phyloP scores from a whole-genome alignment of 2,329 filamentous ascomycete genomes.

The Phyllosticta citriasiana region DNA sequence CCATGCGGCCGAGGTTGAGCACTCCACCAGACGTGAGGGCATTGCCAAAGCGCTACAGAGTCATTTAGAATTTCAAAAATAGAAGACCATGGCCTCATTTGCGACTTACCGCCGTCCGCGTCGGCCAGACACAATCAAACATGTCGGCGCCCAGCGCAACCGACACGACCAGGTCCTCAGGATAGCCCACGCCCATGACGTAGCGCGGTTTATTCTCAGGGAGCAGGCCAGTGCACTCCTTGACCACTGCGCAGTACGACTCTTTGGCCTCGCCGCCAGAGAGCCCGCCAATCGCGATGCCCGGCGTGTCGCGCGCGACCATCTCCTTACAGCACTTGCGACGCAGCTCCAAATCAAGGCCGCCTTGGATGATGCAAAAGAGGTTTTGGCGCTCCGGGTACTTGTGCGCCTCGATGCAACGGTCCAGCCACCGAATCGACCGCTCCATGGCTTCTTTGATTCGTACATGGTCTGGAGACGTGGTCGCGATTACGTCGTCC shows the following conservation, averaged over 20 bases:
- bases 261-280: conserved; percentile 91
- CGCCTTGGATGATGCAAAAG: conserved; percentile 98
- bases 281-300: conserved; percentile 90
- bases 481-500: conserved; percentile 94
- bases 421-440: conserved; percentile 89
- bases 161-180: conserved; percentile 88
- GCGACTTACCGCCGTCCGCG: conserved; percentile 63
- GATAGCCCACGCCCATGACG: conserved; percentile 96
- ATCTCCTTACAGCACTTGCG: conserved; percentile 76
- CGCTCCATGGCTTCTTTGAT: conserved; percentile 95
- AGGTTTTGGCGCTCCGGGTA: conserved; percentile 79
- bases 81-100: not conserved
- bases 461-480: conserved; percentile 74
- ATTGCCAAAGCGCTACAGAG: conserved; percentile 68
- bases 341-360: conserved; percentile 78
- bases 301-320: conserved; percentile 82
- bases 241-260: conserved; percentile 85
- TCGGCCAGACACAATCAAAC: conserved; percentile 99
- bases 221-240: conserved; percentile 72
- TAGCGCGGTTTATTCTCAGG: conserved; percentile 93
- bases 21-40: conserved; percentile 73
- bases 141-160: conserved; percentile 93
- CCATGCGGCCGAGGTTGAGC: conserved; percentile 72
- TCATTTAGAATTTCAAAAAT: not conserved
- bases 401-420: conserved; percentile 83